Conservation (phyloP, 2,329 filamentous ascomycete genomes). For the Blumeria graminis region DNA sequence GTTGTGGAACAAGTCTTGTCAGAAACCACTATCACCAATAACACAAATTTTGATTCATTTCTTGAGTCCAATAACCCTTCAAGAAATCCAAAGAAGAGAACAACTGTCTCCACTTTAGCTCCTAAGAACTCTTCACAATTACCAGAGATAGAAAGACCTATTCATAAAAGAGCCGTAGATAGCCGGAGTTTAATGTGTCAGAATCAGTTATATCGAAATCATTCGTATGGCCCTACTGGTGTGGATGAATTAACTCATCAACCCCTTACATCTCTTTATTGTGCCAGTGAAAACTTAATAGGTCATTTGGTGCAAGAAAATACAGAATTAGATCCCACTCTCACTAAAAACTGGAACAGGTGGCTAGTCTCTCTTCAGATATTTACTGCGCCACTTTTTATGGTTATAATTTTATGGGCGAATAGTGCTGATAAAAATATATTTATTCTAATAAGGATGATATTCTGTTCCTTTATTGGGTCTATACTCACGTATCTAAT, state of each 20-base stretch:
- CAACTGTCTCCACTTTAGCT: conserved; percentile 7
- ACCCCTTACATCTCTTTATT: conserved; percentile 4
- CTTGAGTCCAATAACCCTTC: neutral
- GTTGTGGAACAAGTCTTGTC: conserved; percentile 55
- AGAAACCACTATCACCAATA: conserved; percentile 11
- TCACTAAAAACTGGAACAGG: conserved; percentile 46
- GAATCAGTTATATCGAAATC: conserved; percentile 3
- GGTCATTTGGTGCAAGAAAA: neutral
- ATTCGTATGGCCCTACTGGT: conserved; percentile 14
- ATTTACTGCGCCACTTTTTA: conserved; percentile 68
- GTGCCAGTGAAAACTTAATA: neutral
- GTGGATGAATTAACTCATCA: conserved; percentile 12
- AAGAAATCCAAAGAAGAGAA: conserved; percentile 5
- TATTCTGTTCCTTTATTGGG: conserved; percentile 38
- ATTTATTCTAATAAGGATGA: conserved; percentile 27
- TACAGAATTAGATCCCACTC: neutral
- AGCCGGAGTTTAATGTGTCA: conserved; percentile 2
- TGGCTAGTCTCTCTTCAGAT: conserved; percentile 76
- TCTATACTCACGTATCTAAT: conserved; percentile 43
- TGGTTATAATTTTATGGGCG: conserved; percentile 51
- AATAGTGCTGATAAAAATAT: conserved; percentile 34
- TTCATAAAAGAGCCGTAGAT: conserved; percentile 26
- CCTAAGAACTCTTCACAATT: conserved; percentile 12
- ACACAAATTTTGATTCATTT: neutral
- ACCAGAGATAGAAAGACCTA: conserved; percentile 31